Evolutionary conservation across 2,329 filamentous ascomycete species (phyloP).

Genomic region (Saccharata proteae): DNA sequence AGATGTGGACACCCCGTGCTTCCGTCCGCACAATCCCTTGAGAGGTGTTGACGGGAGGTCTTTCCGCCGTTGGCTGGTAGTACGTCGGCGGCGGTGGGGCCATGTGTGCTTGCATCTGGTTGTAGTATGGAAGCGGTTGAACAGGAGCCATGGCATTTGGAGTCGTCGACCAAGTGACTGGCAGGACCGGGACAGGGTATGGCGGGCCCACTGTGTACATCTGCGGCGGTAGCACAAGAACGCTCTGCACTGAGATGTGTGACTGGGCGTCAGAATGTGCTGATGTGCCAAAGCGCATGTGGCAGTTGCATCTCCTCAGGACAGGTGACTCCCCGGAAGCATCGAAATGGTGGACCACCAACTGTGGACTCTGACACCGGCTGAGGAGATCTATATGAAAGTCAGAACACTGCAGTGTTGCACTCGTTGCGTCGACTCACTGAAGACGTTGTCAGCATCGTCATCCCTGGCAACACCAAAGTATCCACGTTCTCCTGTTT

Average conservation of each 20-base stretch:
- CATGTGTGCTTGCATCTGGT: conserved; percentile 11
- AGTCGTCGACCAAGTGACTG: neutral
- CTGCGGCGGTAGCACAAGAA: too few species aligned
- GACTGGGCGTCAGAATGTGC: conserved; percentile 19
- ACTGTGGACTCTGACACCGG: conserved; percentile 14
- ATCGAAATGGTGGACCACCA: conserved; percentile 11
- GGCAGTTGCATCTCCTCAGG: conserved; percentile 24
- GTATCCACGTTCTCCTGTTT: conserved; percentile 22
- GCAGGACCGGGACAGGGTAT: too few species aligned
- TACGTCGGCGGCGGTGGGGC: conserved; percentile 1
- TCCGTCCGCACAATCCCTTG: conserved; percentile 24
- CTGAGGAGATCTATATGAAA: conserved; percentile 8
- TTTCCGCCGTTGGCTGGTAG: conserved; percentile 20
- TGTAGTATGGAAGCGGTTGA: neutral
- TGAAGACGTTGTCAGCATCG: conserved; percentile 17
- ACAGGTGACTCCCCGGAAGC: conserved; percentile 13
- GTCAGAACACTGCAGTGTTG: too few species aligned
- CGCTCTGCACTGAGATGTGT: conserved; percentile 18
- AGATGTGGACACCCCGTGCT: conserved; percentile 25
- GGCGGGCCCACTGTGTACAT: too few species aligned
- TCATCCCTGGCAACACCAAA: conserved; percentile 21
- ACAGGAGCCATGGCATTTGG: neutral
- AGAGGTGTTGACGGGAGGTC: conserved; percentile 25
- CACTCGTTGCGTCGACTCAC: too few species aligned
- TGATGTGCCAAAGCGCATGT: too few species aligned